Conservation (phyloP, 2,329 filamentous ascomycete species). For the Ophiocordyceps camponoti-leonardi region DNA sequence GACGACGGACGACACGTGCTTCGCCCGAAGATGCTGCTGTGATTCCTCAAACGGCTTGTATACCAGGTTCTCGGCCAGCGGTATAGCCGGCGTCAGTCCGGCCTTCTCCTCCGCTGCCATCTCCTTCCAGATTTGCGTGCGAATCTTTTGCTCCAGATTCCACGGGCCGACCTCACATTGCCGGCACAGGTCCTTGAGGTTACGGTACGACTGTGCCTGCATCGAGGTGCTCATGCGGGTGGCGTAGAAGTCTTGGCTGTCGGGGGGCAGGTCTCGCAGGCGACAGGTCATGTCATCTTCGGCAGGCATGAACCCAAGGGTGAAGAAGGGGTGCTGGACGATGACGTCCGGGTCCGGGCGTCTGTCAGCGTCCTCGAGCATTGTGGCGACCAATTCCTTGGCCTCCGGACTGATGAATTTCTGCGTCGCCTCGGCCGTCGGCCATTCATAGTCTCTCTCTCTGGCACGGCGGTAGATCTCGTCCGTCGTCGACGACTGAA, state of each 20-base stretch:
- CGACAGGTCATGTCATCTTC: constrained; percentile 39
- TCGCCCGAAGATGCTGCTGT: constrained; percentile 21
- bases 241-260: constrained; percentile 39
- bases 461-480: constrained; percentile 62
- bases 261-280: constrained; percentile 38
- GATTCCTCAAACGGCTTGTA: constrained; percentile 48
- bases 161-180: constrained; percentile 43
- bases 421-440: constrained; percentile 43
- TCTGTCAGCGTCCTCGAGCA: constrained; percentile 59
- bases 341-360: constrained; percentile 63
- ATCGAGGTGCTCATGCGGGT: constrained; percentile 26
- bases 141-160: constrained; percentile 25
- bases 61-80: constrained; percentile 42
- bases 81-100: constrained; percentile 45
- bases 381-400: constrained; percentile 59
- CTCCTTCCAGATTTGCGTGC: constrained; percentile 45
- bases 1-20: constrained; percentile 12
- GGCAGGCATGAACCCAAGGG: constrained; percentile 53
- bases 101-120: constrained; percentile 52
- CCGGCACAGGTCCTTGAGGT: constrained; percentile 38
- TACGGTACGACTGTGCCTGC: constrained; percentile 28
- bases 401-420: constrained; percentile 60
- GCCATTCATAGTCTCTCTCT: constrained; percentile 67
- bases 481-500: constrained; percentile 79
- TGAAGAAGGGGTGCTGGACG: constrained; percentile 67